Evolutionary conservation across 2,329 filamentous ascomycete genomes (phyloP), one percentile per base, ranked within the genome.

Genomic region (Nemania serpens): DNA sequence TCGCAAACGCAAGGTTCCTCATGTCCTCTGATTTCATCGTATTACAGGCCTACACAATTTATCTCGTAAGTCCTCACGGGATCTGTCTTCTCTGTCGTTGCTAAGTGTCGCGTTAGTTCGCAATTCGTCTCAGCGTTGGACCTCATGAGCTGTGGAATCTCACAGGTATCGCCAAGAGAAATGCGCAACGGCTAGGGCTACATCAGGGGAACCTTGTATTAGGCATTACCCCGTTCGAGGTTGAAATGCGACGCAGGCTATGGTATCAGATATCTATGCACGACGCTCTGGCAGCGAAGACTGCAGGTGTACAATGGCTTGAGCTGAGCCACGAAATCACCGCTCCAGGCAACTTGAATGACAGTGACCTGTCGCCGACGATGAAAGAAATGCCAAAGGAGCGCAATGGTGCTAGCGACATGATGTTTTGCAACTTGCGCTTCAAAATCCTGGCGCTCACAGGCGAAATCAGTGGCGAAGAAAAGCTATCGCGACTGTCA

Each of bases 391-490:
- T 36, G 17, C 51, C 51, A 20, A 43, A 43, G 39, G 51, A 54
- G n/a, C 51, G 51, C 12, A 20, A 12, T 45, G 51, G 51, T 33
- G 51, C 39, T 5, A 54, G 29, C 39, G 51, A 54, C 18, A 54
- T 54, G 51, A 54, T 54, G 12, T 54, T 43, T 54, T 54, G 51
- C 34, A 54, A 34, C 39, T 45, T 54, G n/a, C 51, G 51, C 25
- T 54, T 15, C 51, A 54, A 45, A 54, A 54, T 54, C 17, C 17
- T 45, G n/a, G 9, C 18, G 2, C n/a, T 54, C 20, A 45, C 39
- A 13, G 22, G 25, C 42, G 37, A 43, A 36, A 34, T 34, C 25
- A n/a, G 25, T 34, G 39, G 11, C 39, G 39, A 43, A 29, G 18
- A 43, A 34, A 54, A 20, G n/a, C 39, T 43, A 33, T 45, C n/a